Conservation (phyloP, 768 basidiomycete genomes). For the Goffeauzyma gilvescens region DNA sequence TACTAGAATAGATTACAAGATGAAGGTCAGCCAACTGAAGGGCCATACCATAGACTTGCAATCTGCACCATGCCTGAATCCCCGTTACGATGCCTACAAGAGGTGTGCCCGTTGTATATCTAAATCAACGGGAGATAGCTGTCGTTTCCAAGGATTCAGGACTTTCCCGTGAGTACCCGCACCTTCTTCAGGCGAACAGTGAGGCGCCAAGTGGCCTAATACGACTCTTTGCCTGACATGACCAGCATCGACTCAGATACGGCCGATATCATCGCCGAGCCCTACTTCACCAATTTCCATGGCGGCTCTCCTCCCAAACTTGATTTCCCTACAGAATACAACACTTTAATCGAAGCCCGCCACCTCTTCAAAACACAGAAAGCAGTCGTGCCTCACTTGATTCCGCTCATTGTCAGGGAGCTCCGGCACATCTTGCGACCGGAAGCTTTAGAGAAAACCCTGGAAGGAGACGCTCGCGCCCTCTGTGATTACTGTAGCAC, state of each 20-base stretch:
- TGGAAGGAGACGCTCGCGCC: constrained; percentile 64
- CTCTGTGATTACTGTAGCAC: constrained; percentile 90
- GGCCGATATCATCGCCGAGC: constrained; percentile 15
- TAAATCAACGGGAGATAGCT: constrained; percentile 20
- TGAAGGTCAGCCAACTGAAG: no score
- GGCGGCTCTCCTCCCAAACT: constrained; percentile 13
- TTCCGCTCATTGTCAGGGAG: constrained; percentile 24
- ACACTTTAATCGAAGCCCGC: background rate
- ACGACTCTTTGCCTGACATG: background rate
- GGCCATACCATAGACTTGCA: no score
- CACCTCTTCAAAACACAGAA: constrained; percentile 7
- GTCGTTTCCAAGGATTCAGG: constrained; percentile 21
- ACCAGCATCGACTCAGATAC: constrained; percentile 20
- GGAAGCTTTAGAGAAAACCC: constrained; percentile 49
- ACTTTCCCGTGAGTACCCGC: constrained; percentile 24
- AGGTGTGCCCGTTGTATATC: constrained; percentile 24
- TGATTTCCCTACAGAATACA: constrained; percentile 11
- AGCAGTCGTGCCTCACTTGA: constrained; percentile 20
- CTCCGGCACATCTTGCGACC: constrained; percentile 35
- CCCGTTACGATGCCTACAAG: constrained; percentile 18
- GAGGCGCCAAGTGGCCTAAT: background rate
- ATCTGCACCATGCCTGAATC: constrained; percentile 19
- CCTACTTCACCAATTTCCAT: constrained; percentile 20
- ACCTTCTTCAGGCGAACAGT: no score
- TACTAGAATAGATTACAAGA: no score